These are phyloP conservation scores for Scutellaria barbata DNA, from an alignment of 257 asterid genomes.

Conservation along the genomic window DNA sequence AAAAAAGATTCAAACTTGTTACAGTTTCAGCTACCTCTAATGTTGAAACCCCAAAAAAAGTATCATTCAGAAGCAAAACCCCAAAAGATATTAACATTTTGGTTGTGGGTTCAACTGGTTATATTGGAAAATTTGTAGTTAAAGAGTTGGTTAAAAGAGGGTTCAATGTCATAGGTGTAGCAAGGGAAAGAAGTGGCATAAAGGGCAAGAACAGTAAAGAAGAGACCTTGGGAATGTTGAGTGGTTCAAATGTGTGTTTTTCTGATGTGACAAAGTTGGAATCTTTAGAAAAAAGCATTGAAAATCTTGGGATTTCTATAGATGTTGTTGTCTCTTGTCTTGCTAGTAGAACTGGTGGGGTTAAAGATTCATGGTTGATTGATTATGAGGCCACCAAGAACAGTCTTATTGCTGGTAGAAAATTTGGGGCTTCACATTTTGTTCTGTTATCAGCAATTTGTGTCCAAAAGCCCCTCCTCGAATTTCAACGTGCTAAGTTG, in stretches of 20 bases:
- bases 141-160: conserved; percentile 77
- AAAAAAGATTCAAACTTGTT: conserved; percentile 45
- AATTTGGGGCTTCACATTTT: conserved; percentile 85
- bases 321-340: conserved; percentile 97
- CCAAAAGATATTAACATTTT: conserved; percentile 73
- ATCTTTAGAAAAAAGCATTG: conserved; percentile 57
- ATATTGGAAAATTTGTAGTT: conserved; percentile 88
- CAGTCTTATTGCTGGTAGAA: conserved; percentile 77
- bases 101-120: conserved; percentile 94
- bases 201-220: conserved; percentile 70
- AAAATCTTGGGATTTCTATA: conserved; percentile 52
- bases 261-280: conserved; percentile 79
- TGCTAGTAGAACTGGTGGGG: conserved; percentile 93
- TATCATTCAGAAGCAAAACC: conserved; percentile 67
- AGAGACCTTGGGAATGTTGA: conserved; percentile 58
- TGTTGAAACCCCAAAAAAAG: conserved; percentile 45
- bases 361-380: conserved; percentile 89
- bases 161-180: conserved; percentile 81
- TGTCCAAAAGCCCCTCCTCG: conserved; percentile 99
- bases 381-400: conserved; percentile 94
- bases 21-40: conserved; percentile 48
- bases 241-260: conserved; percentile 73
- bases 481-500: conserved; percentile 90
- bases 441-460: conserved; percentile 90
- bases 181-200: conserved; percentile 86